Conservation (phyloP, 1,284 basidiomycete genomes). For the Takashimella koratensis region DNA sequence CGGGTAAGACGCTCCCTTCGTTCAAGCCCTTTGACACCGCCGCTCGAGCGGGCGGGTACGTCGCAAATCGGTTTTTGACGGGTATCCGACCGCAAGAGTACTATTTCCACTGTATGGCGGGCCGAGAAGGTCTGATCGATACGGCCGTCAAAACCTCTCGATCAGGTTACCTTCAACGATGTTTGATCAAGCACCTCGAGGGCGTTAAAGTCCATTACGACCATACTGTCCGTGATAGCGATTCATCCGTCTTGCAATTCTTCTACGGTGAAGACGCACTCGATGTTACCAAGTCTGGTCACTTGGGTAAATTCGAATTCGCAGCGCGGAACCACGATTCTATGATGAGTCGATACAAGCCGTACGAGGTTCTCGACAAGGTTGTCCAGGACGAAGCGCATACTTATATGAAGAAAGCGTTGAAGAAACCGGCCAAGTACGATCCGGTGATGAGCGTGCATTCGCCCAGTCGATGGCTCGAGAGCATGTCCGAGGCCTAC, state of each 20-base stretch:
- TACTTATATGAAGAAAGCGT: conserved; percentile 81
- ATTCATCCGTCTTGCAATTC: conserved; percentile 92
- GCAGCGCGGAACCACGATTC: conserved; percentile 82
- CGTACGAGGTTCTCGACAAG: conserved; percentile 58
- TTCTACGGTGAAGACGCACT: conserved; percentile 94
- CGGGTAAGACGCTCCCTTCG: conserved; percentile 95
- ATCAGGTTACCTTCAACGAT: conserved; percentile 96
- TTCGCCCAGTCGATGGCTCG: conserved; percentile 76
- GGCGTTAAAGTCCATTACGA: conserved; percentile 96
- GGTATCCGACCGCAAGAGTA: conserved; percentile 98
- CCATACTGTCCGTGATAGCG: conserved; percentile 93
- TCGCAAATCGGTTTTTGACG: conserved; percentile 98
- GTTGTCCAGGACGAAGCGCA: conserved; percentile 68
- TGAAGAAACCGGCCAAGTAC: conserved; percentile 67
- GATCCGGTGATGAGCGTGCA: conserved; percentile 74
- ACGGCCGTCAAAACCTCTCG: conserved; percentile 99
- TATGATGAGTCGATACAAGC: conserved; percentile 69
- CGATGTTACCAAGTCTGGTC: conserved; percentile 94
- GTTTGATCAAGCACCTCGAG: conserved; percentile 97
- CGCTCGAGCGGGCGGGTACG: conserved; percentile 97
- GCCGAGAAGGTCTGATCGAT: conserved; percentile 97
- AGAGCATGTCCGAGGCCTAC: conserved; percentile 90
- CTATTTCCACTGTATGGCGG: conserved; percentile 99
- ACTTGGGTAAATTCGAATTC: conserved; percentile 87
- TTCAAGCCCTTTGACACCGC: conserved; percentile 97